Conservation (phyloP, 768 basidiomycete species). For the Tylopilus vinaceipallidus region DNA sequence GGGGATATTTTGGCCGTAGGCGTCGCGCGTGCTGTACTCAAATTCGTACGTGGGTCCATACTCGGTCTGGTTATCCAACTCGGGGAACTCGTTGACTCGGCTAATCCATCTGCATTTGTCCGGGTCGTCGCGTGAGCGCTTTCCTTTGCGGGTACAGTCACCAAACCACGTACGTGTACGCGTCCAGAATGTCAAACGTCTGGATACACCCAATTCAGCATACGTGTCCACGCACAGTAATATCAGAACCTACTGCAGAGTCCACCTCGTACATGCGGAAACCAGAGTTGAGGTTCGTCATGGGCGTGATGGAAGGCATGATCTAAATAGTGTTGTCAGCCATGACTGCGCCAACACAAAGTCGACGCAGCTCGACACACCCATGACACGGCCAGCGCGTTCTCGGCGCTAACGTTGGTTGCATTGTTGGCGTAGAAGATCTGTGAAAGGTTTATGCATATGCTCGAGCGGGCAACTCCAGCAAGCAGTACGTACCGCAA, state of each 20-base stretch:
- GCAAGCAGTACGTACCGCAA: constrained; percentile 41
- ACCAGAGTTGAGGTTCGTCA: constrained; percentile 69
- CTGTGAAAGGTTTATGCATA: constrained; percentile 28
- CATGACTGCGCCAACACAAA: background rate
- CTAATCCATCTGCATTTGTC: constrained; percentile 51
- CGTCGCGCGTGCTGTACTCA: constrained; percentile 68
- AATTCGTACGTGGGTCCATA: constrained; percentile 56
- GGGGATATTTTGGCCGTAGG: constrained; percentile 52
- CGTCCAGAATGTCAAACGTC: constrained; percentile 74
- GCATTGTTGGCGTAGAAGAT: constrained; percentile 73
- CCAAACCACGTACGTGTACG: constrained; percentile 59
- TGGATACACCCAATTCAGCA: constrained; percentile 22
- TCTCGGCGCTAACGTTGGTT: constrained; percentile 52
- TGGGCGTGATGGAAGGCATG: constrained; percentile 61
- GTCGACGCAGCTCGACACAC: constrained; percentile 21
- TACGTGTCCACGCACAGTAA: background rate
- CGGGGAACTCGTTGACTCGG: constrained; percentile 55
- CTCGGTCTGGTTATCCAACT: constrained; percentile 52
- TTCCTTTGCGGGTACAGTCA: background rate
- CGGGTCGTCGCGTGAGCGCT: background rate
- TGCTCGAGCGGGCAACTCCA: background rate
- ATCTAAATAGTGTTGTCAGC: constrained; percentile 6
- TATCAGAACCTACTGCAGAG: constrained; percentile 26
- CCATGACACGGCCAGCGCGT: constrained; percentile 52
- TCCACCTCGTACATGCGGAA: constrained; percentile 50